Evolutionary conservation across 371 early-diverging fungal species (phyloP).

Genomic region (Blakeslea trispora): DNA sequence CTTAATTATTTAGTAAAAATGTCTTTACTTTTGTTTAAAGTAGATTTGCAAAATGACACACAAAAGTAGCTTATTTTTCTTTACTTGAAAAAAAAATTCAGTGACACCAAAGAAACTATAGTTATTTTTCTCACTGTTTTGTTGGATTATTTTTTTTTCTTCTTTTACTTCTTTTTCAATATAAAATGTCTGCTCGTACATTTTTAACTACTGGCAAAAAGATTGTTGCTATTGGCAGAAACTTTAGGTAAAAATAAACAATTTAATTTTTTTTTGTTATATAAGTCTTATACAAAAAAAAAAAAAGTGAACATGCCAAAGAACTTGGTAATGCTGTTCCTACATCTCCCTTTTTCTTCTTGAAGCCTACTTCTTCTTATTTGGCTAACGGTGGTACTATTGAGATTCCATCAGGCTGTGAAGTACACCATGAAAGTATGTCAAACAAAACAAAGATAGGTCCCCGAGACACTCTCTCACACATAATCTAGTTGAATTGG

Average conservation of each 20-base stretch:
- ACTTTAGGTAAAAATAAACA: conserved; percentile 56
- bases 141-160: too few species aligned
- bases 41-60: too few species aligned
- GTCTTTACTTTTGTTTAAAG: too few species aligned
- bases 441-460: too few species aligned
- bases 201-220: conserved; percentile 76
- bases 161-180: too few species aligned
- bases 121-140: too few species aligned
- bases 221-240: conserved; percentile 92
- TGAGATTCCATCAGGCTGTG: conserved; percentile 78
- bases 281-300: too few species aligned
- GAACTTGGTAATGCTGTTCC: conserved; percentile 93
- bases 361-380: conserved; percentile 93
- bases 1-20: too few species aligned
- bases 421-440: conserved; percentile 88
- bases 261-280: too few species aligned
- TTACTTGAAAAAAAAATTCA: too few species aligned
- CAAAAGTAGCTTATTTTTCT: too few species aligned
- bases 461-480: neutral
- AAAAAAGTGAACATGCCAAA: conserved; percentile 81
- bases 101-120: too few species aligned
- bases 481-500: conserved; percentile 77
- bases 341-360: conserved; percentile 86
- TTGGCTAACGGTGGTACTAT: conserved; percentile 71
- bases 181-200: conserved; percentile 52